Percentiles rank a stretch among this genome's conserved stretches.
phyloP scores from a whole-genome alignment of 108 stramenopile species.

The Aurantiochytrium sp. region DNA sequence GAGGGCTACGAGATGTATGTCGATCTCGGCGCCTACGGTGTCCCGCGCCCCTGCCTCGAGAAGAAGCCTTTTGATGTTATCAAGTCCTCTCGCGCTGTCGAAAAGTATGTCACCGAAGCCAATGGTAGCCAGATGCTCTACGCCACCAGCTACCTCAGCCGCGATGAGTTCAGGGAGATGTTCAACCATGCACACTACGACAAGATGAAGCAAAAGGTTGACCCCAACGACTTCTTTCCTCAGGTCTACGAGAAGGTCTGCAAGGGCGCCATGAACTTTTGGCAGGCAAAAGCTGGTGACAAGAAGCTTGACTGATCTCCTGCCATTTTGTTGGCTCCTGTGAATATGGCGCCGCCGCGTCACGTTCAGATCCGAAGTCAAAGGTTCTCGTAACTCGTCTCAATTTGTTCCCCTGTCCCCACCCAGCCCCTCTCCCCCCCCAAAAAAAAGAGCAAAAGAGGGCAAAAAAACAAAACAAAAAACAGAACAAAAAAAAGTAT shows the following conservation, averaged over 20 bases:
- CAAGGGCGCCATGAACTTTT: background rate
- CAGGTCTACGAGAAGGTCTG: constrained; percentile 58
- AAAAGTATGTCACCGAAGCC: constrained; percentile 30
- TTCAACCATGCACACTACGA: constrained; percentile 49
- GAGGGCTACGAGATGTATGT: constrained; percentile 45
- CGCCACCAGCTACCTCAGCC: constrained; percentile 42
- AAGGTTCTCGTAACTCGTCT: too few species aligned
- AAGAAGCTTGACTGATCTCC: background rate
- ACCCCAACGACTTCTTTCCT: constrained; percentile 40
- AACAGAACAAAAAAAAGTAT: too few species aligned
- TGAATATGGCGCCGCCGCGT: too few species aligned
- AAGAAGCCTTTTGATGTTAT: constrained; percentile 42
- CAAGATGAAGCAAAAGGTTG: constrained; percentile 37
- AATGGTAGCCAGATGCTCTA: constrained; percentile 51
- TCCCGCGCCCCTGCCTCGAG: constrained; percentile 34
- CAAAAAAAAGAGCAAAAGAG: too few species aligned
- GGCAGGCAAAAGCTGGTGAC: background rate
- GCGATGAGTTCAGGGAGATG: constrained; percentile 53
- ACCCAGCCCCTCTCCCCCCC: too few species aligned
- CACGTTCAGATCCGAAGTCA: too few species aligned
- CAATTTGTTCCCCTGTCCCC: too few species aligned
- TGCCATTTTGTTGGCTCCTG: too few species aligned
- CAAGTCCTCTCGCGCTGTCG: constrained; percentile 26
- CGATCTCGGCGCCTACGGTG: constrained; percentile 55
- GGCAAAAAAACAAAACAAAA: too few species aligned